phyloP scores from a whole-genome alignment of 176 grass and related monocot genomes.

The Themeda triandra region DNA sequence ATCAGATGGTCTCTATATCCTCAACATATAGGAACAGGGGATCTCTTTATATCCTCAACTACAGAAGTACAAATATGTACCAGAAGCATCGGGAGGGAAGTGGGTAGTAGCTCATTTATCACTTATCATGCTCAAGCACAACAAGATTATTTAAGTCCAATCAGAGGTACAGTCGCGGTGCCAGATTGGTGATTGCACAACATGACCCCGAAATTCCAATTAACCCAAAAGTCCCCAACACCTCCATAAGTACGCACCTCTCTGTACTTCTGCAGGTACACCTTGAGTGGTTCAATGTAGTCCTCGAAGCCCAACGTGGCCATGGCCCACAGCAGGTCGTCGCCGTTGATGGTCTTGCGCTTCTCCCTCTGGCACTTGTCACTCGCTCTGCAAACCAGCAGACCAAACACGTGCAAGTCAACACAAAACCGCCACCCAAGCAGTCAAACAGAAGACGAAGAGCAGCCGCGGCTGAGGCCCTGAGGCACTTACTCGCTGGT shows the following conservation, averaged over 20 bases:
- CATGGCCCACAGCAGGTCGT: conserved; percentile 82
- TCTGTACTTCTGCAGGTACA: conserved; percentile 75
- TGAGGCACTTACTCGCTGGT: conserved; percentile 52
- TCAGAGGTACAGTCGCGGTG: not conserved
- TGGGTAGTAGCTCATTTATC: not conserved
- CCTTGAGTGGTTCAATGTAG: conserved; percentile 75
- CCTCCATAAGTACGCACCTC: conserved; percentile 33
- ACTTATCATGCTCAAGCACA: not conserved
- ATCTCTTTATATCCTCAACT: not conserved
- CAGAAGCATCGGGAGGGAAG: not conserved
- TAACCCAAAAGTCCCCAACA: not conserved
- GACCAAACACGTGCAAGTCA: not conserved
- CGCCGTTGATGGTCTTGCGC: conserved; percentile 74
- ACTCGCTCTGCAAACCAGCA: conserved; percentile 43
- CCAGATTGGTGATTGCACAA: not conserved
- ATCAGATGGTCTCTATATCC: not conserved
- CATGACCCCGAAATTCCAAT: not conserved
- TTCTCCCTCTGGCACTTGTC: conserved; percentile 89
- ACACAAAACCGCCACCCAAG: not conserved
- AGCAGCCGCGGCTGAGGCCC: too few species aligned
- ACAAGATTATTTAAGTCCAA: not conserved
- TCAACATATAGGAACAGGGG: not conserved
- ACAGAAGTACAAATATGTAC: not conserved
- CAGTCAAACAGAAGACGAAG: too few species aligned
- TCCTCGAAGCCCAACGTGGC: conserved; percentile 74